These are phyloP conservation scores for Erodium texanum DNA, from an alignment of 441 rosid species.

Conservation along the genomic window DNA sequence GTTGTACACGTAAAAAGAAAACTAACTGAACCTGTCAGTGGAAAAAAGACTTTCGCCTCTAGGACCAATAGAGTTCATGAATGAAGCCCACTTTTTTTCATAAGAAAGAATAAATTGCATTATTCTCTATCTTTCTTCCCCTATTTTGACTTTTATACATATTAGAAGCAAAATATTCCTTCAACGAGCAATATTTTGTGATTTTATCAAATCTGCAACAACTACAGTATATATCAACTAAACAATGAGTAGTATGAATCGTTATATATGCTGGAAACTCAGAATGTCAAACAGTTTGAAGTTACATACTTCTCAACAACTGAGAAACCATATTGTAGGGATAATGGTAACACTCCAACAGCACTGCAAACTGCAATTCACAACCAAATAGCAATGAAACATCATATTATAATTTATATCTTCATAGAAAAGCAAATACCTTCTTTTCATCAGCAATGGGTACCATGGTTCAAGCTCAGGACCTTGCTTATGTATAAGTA, in stretches of 20 bases:
- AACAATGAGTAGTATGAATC: not conserved
- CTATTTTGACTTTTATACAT: not conserved
- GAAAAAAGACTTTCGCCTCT: not conserved
- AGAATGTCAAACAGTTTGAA: slow-evolving; percentile 15
- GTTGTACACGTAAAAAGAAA: not conserved
- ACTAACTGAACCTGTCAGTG: not conserved
- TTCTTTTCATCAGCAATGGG: no score
- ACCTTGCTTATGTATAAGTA: no score
- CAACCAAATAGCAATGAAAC: slow-evolving; percentile 18
- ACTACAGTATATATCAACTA: not conserved
- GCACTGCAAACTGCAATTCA: slow-evolving; percentile 89
- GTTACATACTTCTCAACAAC: slow-evolving; percentile 79
- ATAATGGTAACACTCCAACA: slow-evolving; percentile 86
- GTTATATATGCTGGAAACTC: not conserved
- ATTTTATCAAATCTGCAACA: slow-evolving; percentile 1
- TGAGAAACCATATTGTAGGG: slow-evolving; percentile 84
- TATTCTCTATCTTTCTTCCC: not conserved
- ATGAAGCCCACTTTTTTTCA: not conserved
- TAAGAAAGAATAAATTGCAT: not conserved
- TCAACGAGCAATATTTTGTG: not conserved
- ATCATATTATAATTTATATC: slow-evolving; percentile 11
- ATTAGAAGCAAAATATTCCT: not conserved
- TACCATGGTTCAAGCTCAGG: no score
- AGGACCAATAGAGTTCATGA: not conserved
- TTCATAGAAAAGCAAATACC: not conserved